Evolutionary conservation across 1,284 basidiomycete genomes (phyloP), one percentile per base, ranked within the genome.

Genomic region (Thecaphora thlaspeos): DNA sequence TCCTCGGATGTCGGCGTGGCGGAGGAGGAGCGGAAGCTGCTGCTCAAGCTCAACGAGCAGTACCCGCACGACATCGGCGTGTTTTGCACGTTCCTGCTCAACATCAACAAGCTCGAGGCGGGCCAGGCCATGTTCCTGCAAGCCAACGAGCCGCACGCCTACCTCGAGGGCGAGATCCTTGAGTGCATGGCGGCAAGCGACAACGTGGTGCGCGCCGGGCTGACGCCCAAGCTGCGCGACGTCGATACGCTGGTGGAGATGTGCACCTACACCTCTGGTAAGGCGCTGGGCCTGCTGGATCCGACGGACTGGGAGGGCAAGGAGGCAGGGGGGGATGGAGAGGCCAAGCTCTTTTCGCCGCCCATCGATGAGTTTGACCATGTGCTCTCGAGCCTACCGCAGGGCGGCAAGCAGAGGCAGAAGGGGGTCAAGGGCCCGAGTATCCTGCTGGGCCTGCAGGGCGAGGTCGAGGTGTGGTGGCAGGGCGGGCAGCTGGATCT

Each of bases 151-250:
- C 94, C 95, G 1, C 94, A 99, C 70, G 95, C 95, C 1, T 99
- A 98, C 78, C 83, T 98, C 48, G 86, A 85, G 32, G 76, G 76
- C 14, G 65, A 75, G 36, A 73, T 75, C 37, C 48, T 76, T 24
- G 75, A 77, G 51, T 77, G 75, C 68, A 77, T 77, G 75, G 75
- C 75, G 7, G 56, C 61, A 7, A 63, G 57, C 54, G 94, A 99
- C 81, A 98, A 98, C 79, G 95, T 99, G 76, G 95, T 99, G 53
- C 89, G 95, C 43, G 95, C 95, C 2, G 95, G 95, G 18, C 85
- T 99, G 39, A 99, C 95, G 0, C 94, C 95, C 12, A 99, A 99
- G 80, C 83, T 90, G 21, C 86, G 94, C 55, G 95, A 99, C 77
- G 87, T 96, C 19, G 85, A 87, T 3, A 96, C 93, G 62, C 85